phyloP scores from a whole-genome alignment of 768 basidiomycete species.

The Austroboletus festivus region DNA sequence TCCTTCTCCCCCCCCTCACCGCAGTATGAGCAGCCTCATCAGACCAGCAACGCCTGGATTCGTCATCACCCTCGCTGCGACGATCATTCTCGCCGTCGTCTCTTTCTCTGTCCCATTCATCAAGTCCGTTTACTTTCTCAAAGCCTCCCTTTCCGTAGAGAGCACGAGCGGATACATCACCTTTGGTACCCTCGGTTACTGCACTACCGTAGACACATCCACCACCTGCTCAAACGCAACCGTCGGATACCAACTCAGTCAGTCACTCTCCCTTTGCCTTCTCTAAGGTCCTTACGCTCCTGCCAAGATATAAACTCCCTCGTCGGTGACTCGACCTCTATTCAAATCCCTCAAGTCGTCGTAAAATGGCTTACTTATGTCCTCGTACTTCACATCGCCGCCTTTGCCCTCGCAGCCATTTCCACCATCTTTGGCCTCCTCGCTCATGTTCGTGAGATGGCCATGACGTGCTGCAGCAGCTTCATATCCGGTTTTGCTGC shows the following conservation, averaged over 20 bases:
- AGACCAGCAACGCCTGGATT: conserved; percentile 91
- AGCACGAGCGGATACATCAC: conserved; percentile 60
- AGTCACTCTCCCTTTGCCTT: conserved; percentile 29
- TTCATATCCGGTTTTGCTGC: conserved; percentile 82
- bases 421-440: conserved; percentile 81
- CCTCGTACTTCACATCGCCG: conserved; percentile 88
- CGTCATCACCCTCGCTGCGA: conserved; percentile 74
- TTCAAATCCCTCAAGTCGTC: conserved; percentile 76
- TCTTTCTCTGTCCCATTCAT: conserved; percentile 89
- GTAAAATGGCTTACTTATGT: conserved; percentile 97
- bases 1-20: not conserved
- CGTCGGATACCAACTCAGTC: conserved; percentile 87
- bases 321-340: conserved; percentile 59
- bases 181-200: conserved; percentile 91
- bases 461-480: conserved; percentile 80
- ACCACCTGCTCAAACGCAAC: conserved; percentile 75
- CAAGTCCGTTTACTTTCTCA: conserved; percentile 87
- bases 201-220: conserved; percentile 51
- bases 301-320: conserved; percentile 74
- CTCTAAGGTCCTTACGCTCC: conserved; percentile 6
- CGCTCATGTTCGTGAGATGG: conserved; percentile 83
- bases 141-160: conserved; percentile 54
- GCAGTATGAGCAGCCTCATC: conserved; percentile 55
- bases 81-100: conserved; percentile 77
- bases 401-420: conserved; percentile 67